phyloP scores from a whole-genome alignment of 1,139 yeast genomes.

The Hemisphaericaspora lyxosophila region DNA sequence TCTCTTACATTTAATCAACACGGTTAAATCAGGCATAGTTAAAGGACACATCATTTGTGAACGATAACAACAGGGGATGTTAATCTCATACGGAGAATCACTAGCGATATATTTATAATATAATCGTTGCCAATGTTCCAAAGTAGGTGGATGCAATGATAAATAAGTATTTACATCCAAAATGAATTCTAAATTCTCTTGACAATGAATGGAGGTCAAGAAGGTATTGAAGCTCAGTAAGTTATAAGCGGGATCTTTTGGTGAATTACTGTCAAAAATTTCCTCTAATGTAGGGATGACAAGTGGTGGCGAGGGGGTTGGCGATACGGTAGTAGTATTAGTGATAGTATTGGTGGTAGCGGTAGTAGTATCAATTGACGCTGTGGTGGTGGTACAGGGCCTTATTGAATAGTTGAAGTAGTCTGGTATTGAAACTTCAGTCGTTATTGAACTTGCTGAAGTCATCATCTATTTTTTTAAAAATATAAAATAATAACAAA shows the following conservation, averaged over 20 bases:
- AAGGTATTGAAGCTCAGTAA: constrained; percentile 10
- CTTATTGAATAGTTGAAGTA: not conserved
- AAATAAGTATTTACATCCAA: constrained; percentile 12
- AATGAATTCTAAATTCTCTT: constrained; percentile 16
- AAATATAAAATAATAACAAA: not conserved
- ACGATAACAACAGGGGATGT: constrained; percentile 13
- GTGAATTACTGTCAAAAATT: constrained; percentile 1
- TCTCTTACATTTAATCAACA: constrained; percentile 10
- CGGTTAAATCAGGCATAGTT: constrained; percentile 8
- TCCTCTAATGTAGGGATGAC: constrained; percentile 5
- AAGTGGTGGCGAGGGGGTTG: constrained; percentile 1
- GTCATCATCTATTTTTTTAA: not conserved
- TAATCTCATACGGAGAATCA: constrained; percentile 15
- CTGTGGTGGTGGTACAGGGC: constrained; percentile 4
- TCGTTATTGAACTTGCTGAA: constrained; percentile 2
- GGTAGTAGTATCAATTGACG: constrained; percentile 4
- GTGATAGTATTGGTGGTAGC: constrained; percentile 5
- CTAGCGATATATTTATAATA: constrained; percentile 11
- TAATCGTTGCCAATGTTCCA: constrained; percentile 13
- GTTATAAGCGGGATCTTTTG: constrained; percentile 4
- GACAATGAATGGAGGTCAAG: constrained; percentile 14
- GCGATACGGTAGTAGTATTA: constrained; percentile 5
- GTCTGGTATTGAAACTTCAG: not conserved
- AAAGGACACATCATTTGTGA: constrained; percentile 8
- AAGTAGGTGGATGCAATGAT: constrained; percentile 6